Evolutionary conservation across 257 asterid species (phyloP).

Genomic region (Solanum dulcamara): DNA sequence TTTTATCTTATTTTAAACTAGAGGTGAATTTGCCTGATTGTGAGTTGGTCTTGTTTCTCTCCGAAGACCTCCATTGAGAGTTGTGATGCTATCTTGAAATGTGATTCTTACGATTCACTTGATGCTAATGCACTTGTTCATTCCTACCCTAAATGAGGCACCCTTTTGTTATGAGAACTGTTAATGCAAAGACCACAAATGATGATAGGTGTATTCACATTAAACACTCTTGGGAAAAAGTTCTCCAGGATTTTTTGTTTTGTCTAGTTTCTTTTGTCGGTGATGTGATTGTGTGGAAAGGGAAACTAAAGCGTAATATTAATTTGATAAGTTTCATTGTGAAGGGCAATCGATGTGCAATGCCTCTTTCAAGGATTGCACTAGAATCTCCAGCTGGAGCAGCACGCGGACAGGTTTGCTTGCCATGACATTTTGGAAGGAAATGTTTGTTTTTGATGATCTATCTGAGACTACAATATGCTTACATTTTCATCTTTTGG

Average conservation of each 20-base stretch:
- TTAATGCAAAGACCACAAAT: not conserved
- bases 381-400: conserved; percentile 88
- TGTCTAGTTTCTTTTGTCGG: not conserved
- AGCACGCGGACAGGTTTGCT: conserved; percentile 90
- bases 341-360: conserved; percentile 69
- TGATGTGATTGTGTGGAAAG: not conserved
- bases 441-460: not conserved
- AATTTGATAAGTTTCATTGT: conserved; percentile 2
- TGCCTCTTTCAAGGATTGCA: conserved; percentile 69
- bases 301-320: not conserved
- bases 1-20: not conserved
- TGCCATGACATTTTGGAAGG: not conserved
- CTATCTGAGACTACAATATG: not conserved
- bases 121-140: not conserved
- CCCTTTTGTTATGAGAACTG: not conserved
- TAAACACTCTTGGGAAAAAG: not conserved
- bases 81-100: not conserved
- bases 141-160: not conserved
- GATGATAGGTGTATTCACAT: not conserved
- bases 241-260: not conserved
- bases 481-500: not conserved
- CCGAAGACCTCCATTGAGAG: not conserved
- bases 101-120: not conserved
- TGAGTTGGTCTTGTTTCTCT: not conserved
- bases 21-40: not conserved